phyloP scores from a whole-genome alignment of 2,329 filamentous ascomycete species.

The Rutstroemia sp. region DNA sequence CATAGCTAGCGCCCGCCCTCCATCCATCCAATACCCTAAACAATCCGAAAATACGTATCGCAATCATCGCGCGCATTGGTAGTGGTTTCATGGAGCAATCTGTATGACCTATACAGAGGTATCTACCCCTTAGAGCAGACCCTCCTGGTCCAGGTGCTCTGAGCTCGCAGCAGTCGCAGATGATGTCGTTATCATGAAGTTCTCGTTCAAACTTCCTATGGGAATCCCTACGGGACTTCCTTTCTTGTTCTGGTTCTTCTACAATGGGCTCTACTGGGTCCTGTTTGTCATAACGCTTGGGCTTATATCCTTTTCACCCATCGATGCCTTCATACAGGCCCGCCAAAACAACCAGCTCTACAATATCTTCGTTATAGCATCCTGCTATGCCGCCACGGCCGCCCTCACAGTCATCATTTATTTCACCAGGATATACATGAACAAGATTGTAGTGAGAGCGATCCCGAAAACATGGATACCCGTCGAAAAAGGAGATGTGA shows the following conservation, averaged over 20 bases:
- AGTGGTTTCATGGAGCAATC: too few relatives aligned
- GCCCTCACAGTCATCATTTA: constrained; percentile 66
- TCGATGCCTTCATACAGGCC: constrained; percentile 73
- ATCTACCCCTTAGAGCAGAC: not conserved
- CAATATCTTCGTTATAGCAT: constrained; percentile 76
- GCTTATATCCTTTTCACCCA: constrained; percentile 73
- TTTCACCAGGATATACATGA: constrained; percentile 62
- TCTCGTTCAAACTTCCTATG: not conserved
- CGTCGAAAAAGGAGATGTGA: constrained; percentile 76
- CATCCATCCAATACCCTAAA: too few relatives aligned
- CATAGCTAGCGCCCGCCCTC: too few relatives aligned
- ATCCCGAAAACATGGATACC: constrained; percentile 76
- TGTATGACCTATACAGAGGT: not conserved
- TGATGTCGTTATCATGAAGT: constrained; percentile 6
- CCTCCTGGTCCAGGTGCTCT: not conserved
- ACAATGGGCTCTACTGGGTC: constrained; percentile 69
- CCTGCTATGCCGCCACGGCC: constrained; percentile 67
- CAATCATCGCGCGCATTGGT: too few relatives aligned
- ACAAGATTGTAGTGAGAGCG: too few relatives aligned
- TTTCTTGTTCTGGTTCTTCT: constrained; percentile 40
- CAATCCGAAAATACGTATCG: too few relatives aligned
- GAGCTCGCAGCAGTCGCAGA: not conserved
- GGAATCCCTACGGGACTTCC: not conserved
- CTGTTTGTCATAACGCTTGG: constrained; percentile 66
- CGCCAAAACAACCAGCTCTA: constrained; percentile 58